Conservation (phyloP, 1,284 basidiomycete genomes). For the Pyrrhoderma lamaoense region DNA sequence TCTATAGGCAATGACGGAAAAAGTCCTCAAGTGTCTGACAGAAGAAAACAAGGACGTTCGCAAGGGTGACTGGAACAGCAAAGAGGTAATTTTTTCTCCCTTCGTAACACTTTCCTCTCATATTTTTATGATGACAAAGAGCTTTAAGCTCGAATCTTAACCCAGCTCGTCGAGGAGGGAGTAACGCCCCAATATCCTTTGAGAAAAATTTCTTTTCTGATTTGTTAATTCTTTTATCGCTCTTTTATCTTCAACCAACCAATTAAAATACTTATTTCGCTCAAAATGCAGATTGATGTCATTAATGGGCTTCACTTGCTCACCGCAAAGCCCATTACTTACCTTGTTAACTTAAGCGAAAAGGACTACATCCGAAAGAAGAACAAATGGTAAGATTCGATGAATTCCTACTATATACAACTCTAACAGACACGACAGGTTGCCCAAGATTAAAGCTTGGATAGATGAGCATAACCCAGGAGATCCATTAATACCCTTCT, state of each 20-base stretch:
- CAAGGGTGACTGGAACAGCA: conserved; percentile 92
- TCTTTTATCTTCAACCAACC: not conserved
- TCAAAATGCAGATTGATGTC: conserved; percentile 72
- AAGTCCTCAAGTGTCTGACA: conserved; percentile 73
- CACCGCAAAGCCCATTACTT: conserved; percentile 96
- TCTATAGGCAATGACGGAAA: conserved; percentile 74
- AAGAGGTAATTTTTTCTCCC: conserved; percentile 68
- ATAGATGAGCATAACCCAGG: conserved; percentile 97
- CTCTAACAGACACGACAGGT: conserved; percentile 47
- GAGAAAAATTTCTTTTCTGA: conserved; percentile 51
- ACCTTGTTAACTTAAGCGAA: conserved; percentile 97
- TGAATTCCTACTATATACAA: conserved; percentile 12
- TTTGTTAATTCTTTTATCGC: conserved; percentile 13
- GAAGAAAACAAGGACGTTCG: conserved; percentile 89
- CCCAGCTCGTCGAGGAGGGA: conserved; percentile 67
- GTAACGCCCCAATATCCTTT: conserved; percentile 59
- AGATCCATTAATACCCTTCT: conserved; percentile 95
- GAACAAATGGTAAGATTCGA: conserved; percentile 99
- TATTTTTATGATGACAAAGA: conserved; percentile 68
- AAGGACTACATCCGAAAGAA: conserved; percentile 95
- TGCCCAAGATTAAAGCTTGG: conserved; percentile 98
- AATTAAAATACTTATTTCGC: not conserved
- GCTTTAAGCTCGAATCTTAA: conserved; percentile 62
- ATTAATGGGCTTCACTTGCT: conserved; percentile 90
- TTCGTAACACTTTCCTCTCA: conserved; percentile 6